Percentiles rank a stretch among this genome's conserved stretches.
These are phyloP conservation scores for Hanseniaspora hatyaiensis DNA, from an alignment of 805 yeast species.

Conservation along the genomic window DNA sequence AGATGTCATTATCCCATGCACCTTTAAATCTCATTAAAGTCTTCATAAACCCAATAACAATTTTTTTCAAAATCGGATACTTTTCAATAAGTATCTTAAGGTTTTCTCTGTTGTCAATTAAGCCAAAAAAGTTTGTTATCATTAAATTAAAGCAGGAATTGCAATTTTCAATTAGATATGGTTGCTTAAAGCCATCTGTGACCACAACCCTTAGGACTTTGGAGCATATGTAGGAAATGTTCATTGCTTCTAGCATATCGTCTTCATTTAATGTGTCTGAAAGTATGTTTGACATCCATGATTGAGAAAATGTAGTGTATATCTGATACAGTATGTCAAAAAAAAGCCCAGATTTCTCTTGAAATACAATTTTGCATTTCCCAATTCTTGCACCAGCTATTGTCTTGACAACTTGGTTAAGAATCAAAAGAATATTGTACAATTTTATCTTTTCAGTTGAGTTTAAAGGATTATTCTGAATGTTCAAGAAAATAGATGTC, in stretches of 20 bases:
- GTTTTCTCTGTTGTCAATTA: neutral
- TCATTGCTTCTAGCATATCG: slow-evolving; percentile 41
- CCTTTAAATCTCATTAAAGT: slow-evolving; percentile 12
- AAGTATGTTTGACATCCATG: slow-evolving; percentile 44
- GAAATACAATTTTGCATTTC: slow-evolving; percentile 65
- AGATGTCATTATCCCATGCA: slow-evolving; percentile 15
- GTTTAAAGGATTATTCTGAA: slow-evolving; percentile 34
- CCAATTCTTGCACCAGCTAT: slow-evolving; percentile 73
- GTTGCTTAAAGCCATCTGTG: slow-evolving; percentile 63
- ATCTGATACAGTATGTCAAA: slow-evolving; percentile 48
- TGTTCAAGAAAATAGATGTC: slow-evolving; percentile 2
- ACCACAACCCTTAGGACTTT: slow-evolving; percentile 64
- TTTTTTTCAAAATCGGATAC: neutral
- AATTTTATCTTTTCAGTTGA: slow-evolving; percentile 42
- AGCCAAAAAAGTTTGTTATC: neutral
- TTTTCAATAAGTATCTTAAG: neutral
- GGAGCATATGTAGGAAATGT: slow-evolving; percentile 64
- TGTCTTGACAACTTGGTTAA: slow-evolving; percentile 69
- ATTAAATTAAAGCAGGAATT: slow-evolving; percentile 3
- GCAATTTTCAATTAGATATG: slow-evolving; percentile 40
- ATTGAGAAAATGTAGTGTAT: slow-evolving; percentile 48
- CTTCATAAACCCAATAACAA: slow-evolving; percentile 9
- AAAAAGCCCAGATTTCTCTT: slow-evolving; percentile 53
- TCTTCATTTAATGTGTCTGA: slow-evolving; percentile 22
- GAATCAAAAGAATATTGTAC: slow-evolving; percentile 50